Evolutionary conservation across 441 rosid species (phyloP).

Genomic region (Kokia cookei): DNA sequence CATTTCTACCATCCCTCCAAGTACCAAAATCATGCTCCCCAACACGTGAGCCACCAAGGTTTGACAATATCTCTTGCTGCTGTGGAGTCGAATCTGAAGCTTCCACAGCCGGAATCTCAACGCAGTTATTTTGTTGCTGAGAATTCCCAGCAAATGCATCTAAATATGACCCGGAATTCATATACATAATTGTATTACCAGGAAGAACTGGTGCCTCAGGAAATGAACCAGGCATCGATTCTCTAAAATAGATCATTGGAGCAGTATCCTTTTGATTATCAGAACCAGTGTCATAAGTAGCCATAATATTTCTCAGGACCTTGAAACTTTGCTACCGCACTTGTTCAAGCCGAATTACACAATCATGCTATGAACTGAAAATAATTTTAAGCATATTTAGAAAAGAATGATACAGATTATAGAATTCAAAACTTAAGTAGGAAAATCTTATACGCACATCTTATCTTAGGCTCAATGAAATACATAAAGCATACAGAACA

Average conservation of each 20-base stretch:
- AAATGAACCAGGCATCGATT: conserved; percentile 46
- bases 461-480: not conserved
- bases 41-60: conserved; percentile 35
- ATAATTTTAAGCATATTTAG: not conserved
- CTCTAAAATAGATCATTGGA: conserved; percentile 54
- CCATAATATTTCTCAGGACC: conserved; percentile 34
- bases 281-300: conserved; percentile 60
- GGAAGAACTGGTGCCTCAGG: conserved; percentile 49
- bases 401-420: not conserved
- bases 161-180: conserved; percentile 58
- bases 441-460: not conserved
- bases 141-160: conserved; percentile 47
- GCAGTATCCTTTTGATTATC: conserved; percentile 51
- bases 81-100: conserved; percentile 47
- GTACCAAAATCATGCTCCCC: conserved; percentile 58
- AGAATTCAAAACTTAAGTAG: not conserved
- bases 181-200: conserved; percentile 63
- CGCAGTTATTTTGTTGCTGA: conserved; percentile 51
- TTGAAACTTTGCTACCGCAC: conserved; percentile 6
- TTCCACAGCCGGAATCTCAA: conserved; percentile 42
- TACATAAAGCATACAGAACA: not conserved
- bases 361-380: conserved; percentile 20
- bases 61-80: conserved; percentile 51
- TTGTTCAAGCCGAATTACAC: conserved; percentile 9
- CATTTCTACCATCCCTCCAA: conserved; percentile 75